A percentile compares a stretch with the other conserved stretches of the same genome.
Evolutionary conservation across 1,284 basidiomycete genomes (phyloP).

Genomic region (Cryptococcus jaspeensis): DNA sequence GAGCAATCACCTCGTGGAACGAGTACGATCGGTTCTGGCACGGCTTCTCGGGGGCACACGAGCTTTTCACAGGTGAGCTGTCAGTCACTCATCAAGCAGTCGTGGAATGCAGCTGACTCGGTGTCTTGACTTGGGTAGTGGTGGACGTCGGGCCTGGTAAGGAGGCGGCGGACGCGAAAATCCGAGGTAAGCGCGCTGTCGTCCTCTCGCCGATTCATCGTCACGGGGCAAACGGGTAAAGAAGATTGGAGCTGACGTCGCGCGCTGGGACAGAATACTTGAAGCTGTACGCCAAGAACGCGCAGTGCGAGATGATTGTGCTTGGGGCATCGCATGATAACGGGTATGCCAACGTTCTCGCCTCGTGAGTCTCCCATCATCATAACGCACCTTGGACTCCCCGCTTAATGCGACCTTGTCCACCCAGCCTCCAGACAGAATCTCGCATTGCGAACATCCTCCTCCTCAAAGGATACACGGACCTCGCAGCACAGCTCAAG

Average conservation of each 20-base stretch:
- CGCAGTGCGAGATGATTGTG: slow-evolving; percentile 70
- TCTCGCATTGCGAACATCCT: slow-evolving; percentile 66
- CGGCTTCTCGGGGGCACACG: slow-evolving; percentile 40
- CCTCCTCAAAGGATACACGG: slow-evolving; percentile 58
- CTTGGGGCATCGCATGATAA: slow-evolving; percentile 71
- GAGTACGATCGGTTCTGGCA: slow-evolving; percentile 44
- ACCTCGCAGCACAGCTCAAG: slow-evolving; percentile 55
- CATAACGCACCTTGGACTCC: neutral
- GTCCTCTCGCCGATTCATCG: too few relatives aligned
- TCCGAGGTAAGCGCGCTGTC: slow-evolving; percentile 60
- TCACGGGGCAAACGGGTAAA: too few relatives aligned
- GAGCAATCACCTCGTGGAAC: slow-evolving; percentile 28
- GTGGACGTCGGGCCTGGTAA: slow-evolving; percentile 69
- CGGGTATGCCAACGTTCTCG: slow-evolving; percentile 63
- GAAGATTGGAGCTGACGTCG: neutral
- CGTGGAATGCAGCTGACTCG: too few relatives aligned
- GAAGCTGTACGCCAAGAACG: slow-evolving; percentile 68
- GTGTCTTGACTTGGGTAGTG: slow-evolving; percentile 49
- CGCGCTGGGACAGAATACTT: slow-evolving; percentile 61
- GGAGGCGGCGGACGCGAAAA: slow-evolving; percentile 66
- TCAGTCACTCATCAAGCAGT: too few relatives aligned
- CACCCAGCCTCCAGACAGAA: slow-evolving; percentile 56
- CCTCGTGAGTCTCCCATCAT: slow-evolving; percentile 34
- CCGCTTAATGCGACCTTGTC: neutral
- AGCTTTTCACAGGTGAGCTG: slow-evolving; percentile 38